phyloP scores from a whole-genome alignment of 2,329 filamentous ascomycete species.

The Botrytis cinerea region DNA sequence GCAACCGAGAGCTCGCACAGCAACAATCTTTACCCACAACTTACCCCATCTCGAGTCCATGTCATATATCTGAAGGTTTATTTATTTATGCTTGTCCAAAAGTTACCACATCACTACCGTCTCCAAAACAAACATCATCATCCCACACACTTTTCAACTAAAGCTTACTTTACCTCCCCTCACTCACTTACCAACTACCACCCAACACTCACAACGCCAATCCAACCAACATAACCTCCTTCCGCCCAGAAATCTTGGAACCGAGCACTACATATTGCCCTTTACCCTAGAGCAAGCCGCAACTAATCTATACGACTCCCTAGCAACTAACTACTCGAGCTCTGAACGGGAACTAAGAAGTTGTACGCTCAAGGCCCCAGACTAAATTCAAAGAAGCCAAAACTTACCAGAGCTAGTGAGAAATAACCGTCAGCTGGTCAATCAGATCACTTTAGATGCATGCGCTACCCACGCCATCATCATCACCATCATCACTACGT shows the following conservation, averaged over 20 bases:
- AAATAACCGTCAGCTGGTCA: slow-evolving; percentile 6
- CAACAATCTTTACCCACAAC: slow-evolving; percentile 6
- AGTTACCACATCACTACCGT: background rate
- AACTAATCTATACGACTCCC: slow-evolving; percentile 7
- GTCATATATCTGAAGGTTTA: background rate
- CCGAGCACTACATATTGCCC: slow-evolving; percentile 2
- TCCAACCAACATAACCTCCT: background rate
- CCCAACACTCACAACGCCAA: background rate
- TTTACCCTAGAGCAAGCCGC: slow-evolving; percentile 1
- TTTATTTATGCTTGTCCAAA: background rate
- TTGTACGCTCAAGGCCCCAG: slow-evolving; percentile 1
- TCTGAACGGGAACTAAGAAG: background rate
- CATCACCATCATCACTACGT: slow-evolving; percentile 8
- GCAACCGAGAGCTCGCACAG: background rate
- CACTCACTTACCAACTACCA: slow-evolving; percentile 9
- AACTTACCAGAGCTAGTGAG: slow-evolving; percentile 5
- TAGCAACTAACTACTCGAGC: background rate
- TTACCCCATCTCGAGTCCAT: background rate
- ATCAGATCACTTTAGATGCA: slow-evolving; percentile 7
- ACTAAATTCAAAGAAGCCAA: background rate
- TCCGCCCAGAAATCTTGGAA: slow-evolving; percentile 1
- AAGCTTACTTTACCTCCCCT: slow-evolving; percentile 3
- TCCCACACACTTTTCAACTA: background rate
- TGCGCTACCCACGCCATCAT: slow-evolving; percentile 8
- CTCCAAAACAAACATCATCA: slow-evolving; percentile 1